Evolutionary conservation across 352 stramenopile species (phyloP).

Genomic region (Phytophthora cactorum): DNA sequence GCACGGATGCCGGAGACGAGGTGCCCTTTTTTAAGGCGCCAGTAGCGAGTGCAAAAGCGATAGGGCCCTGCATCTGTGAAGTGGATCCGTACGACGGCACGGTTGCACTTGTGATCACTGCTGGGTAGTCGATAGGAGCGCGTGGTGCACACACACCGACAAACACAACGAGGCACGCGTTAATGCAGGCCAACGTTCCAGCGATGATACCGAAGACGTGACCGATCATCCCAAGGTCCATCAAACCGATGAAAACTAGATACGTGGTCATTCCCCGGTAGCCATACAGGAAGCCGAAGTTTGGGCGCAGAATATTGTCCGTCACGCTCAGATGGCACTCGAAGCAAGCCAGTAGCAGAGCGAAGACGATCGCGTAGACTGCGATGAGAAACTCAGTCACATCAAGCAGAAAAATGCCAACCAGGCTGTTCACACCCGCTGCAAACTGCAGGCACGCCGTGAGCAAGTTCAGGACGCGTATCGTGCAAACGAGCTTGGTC

Average conservation of each 20-base stretch:
- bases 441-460: slow-evolving; percentile 48
- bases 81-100: slow-evolving; percentile 35
- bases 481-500: slow-evolving; percentile 31
- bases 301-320: slow-evolving; percentile 51
- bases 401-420: slow-evolving; percentile 47
- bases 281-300: slow-evolving; percentile 71
- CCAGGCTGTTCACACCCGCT: slow-evolving; percentile 49
- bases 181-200: slow-evolving; percentile 42
- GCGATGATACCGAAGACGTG: slow-evolving; percentile 45
- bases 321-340: slow-evolving; percentile 57
- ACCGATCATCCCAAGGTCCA: slow-evolving; percentile 64
- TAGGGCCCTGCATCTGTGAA: slow-evolving; percentile 30
- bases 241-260: slow-evolving; percentile 63
- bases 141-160: slow-evolving; percentile 38
- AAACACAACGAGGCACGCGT: slow-evolving; percentile 48
- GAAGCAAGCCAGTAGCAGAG: slow-evolving; percentile 53
- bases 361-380: slow-evolving; percentile 58
- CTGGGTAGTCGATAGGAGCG: slow-evolving; percentile 18
- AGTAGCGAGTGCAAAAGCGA: slow-evolving; percentile 31
- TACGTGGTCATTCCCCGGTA: slow-evolving; percentile 58
- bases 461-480: slow-evolving; percentile 53
- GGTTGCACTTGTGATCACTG: slow-evolving; percentile 24
- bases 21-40: slow-evolving; percentile 28
- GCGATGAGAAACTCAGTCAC: slow-evolving; percentile 52
- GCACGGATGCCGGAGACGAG: slow-evolving; percentile 18